These are phyloP conservation scores for Dactylorhiza incarnata DNA, from an alignment of 106 monocot genomes.

Conservation along the genomic window DNA sequence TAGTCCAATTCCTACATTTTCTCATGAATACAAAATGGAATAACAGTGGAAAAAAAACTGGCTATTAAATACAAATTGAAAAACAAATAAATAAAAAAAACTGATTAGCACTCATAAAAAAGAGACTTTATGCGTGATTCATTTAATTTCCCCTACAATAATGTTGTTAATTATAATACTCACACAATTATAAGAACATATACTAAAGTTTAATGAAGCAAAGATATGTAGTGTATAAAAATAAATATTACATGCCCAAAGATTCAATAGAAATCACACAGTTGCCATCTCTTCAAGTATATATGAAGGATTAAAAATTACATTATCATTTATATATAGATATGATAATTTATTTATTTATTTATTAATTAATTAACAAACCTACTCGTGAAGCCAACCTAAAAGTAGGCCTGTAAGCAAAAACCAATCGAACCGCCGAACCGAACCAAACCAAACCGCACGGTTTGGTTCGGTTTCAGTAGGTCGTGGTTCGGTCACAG, in stretches of 20 bases:
- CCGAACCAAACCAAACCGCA: too few species aligned
- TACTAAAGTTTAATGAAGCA: background rate
- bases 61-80: too few species aligned
- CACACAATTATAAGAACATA: too few species aligned
- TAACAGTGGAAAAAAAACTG: too few species aligned
- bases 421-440: too few species aligned
- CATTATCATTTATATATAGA: background rate
- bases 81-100: background rate
- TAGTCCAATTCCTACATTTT: too few species aligned
- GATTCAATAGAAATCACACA: background rate
- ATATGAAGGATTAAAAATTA: background rate
- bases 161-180: background rate
- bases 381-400: slow-evolving; percentile 19
- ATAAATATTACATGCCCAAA: background rate
- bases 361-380: background rate
- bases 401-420: too few species aligned
- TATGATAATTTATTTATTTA: background rate
- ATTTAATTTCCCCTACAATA: background rate
- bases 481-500: too few species aligned
- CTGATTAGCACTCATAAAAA: background rate
- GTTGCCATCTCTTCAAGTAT: background rate
- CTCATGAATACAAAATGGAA: too few species aligned
- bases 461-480: too few species aligned
- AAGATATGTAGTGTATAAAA: background rate
- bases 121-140: too few species aligned